Conservation (phyloP, 2,329 filamentous ascomycete genomes). For the Calonectria honghensis region DNA sequence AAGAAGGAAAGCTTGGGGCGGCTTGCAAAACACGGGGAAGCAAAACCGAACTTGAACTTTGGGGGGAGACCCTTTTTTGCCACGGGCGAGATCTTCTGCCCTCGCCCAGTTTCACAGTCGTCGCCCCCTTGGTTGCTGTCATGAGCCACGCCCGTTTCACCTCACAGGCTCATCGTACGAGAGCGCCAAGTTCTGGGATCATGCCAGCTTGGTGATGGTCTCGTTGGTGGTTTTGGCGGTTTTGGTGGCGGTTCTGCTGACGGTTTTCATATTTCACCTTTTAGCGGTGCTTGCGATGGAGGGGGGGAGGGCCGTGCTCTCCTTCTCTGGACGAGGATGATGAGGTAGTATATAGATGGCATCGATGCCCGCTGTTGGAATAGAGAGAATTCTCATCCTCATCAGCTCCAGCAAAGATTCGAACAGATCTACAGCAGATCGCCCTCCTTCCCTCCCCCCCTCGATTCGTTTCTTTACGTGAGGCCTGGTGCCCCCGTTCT, state of each 20-base stretch:
- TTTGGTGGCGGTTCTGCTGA: background rate
- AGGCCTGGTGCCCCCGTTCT: slow-evolving; percentile 16
- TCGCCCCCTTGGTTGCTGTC: background rate
- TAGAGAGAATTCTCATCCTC: slow-evolving; percentile 28
- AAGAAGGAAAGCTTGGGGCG: slow-evolving; percentile 1
- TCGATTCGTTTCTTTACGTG: slow-evolving; percentile 30
- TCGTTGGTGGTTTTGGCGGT: slow-evolving; percentile 20
- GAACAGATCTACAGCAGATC: slow-evolving; percentile 17
- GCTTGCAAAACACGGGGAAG: slow-evolving; percentile 12
- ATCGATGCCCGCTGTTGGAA: slow-evolving; percentile 23
- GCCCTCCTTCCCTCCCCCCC: background rate
- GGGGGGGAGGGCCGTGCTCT: slow-evolving; percentile 30
- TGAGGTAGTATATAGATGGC: slow-evolving; percentile 42
- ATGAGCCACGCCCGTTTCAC: slow-evolving; percentile 42
- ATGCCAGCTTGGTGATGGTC: slow-evolving; percentile 31
- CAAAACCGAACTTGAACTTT: background rate
- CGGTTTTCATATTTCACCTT: background rate
- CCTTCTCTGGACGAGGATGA: background rate
- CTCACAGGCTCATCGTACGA: slow-evolving; percentile 45
- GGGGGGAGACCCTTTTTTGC: background rate
- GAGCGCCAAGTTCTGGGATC: slow-evolving; percentile 45
- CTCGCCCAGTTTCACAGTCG: slow-evolving; percentile 37
- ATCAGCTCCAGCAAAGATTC: slow-evolving; percentile 43
- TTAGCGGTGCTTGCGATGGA: background rate
- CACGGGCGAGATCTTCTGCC: too few species aligned